A percentile compares a stretch with the other conserved stretches of the same genome.
Conservation (phyloP, 371 early-diverging fungal species). For the Conidiobolus incongruus region DNA sequence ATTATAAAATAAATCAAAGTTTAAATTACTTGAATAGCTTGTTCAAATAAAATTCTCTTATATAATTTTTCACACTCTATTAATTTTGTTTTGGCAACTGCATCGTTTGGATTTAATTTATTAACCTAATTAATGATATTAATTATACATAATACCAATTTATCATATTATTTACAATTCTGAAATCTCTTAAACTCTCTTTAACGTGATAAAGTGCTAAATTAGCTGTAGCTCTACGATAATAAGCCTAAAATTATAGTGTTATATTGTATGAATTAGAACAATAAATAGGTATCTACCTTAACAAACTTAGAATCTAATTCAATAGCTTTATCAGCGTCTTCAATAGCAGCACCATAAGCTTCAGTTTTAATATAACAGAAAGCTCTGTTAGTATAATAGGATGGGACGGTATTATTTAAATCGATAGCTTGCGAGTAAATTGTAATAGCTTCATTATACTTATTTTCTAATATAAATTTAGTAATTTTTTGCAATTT, state of each 20-base stretch:
- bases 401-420: too few species aligned
- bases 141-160: slow-evolving; percentile 10
- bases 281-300: slow-evolving; percentile 7
- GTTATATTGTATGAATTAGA: neutral
- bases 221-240: slow-evolving; percentile 70
- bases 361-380: slow-evolving; percentile 70
- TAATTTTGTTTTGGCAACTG: slow-evolving; percentile 38
- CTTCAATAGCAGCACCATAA: slow-evolving; percentile 74
- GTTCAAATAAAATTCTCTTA: slow-evolving; percentile 69
- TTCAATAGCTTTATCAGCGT: slow-evolving; percentile 66
- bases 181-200: slow-evolving; percentile 64
- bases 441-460: too few species aligned
- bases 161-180: slow-evolving; percentile 24
- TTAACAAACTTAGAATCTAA: slow-evolving; percentile 71
- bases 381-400: slow-evolving; percentile 86
- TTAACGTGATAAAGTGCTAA: slow-evolving; percentile 64
- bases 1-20: neutral
- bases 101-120: slow-evolving; percentile 38
- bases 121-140: slow-evolving; percentile 18
- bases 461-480: too few species aligned
- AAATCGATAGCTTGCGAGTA: too few species aligned
- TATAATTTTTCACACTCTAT: slow-evolving; percentile 76
- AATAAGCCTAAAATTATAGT: slow-evolving; percentile 33
- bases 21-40: slow-evolving; percentile 53
- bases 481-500: too few species aligned